A percentile compares a stretch with the other conserved stretches of the same genome.
Evolutionary conservation across 148 eudicot species (phyloP).

Genomic region (Amaranthus hypochondriacus): DNA sequence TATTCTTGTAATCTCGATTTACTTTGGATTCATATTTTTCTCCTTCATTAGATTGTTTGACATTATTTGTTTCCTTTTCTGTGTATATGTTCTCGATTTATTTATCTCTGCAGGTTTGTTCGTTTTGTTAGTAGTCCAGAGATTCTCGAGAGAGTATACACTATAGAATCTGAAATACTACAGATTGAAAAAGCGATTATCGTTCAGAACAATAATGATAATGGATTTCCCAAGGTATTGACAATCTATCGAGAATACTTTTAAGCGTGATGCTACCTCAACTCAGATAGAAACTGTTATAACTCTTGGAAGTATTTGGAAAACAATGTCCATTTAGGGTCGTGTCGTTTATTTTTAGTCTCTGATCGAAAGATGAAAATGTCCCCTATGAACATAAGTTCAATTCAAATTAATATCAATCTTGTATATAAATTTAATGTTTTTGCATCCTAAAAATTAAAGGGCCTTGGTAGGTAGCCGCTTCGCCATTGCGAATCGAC

Average conservation of each 20-base stretch:
- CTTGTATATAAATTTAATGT: no score
- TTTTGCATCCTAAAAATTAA: no score
- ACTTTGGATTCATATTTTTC: background rate
- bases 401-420: no score
- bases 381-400: no score
- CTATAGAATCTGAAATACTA: conserved; percentile 85
- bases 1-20: conserved; percentile 10
- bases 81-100: background rate
- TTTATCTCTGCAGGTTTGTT: conserved; percentile 60
- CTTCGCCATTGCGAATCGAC: no score
- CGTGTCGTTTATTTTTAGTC: no score
- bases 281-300: background rate
- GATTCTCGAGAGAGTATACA: conserved; percentile 85
- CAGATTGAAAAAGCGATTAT: conserved; percentile 88
- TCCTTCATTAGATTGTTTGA: background rate
- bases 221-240: conserved; percentile 45
- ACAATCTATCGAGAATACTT: background rate
- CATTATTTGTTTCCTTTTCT: conserved; percentile 4
- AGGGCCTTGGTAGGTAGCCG: no score
- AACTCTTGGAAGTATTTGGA: background rate
- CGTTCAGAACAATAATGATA: conserved; percentile 50
- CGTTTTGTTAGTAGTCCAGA: conserved; percentile 99
- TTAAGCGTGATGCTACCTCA: background rate
- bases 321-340: no score
- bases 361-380: no score